phyloP scores from a whole-genome alignment of 371 early-diverging fungal species.

The Lichtheimia ornata region DNA sequence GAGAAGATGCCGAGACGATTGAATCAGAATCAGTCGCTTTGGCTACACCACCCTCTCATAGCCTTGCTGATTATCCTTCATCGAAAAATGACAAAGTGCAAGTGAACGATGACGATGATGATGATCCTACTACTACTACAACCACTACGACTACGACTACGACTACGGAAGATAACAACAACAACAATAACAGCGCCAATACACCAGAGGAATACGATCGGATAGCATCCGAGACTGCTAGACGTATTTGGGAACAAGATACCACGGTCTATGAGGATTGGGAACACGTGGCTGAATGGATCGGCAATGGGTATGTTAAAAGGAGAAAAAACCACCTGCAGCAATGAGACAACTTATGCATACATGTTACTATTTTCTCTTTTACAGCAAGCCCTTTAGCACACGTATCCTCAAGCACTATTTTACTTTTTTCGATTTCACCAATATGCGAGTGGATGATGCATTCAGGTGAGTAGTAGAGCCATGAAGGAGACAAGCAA shows the following conservation, averaged over 20 bases:
- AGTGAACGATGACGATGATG: conserved; percentile 7
- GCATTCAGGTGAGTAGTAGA: conserved; percentile 61
- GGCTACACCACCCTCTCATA: conserved; percentile 11
- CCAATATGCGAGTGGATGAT: conserved; percentile 69
- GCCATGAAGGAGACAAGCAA: background rate
- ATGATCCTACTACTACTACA: conserved; percentile 3
- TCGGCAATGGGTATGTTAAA: conserved; percentile 37
- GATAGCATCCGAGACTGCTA: conserved; percentile 21
- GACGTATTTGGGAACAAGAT: conserved; percentile 46
- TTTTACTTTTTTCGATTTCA: conserved; percentile 78
- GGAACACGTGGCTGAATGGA: conserved; percentile 43
- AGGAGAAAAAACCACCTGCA: conserved; percentile 5
- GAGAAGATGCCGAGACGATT: background rate
- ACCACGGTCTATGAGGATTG: conserved; percentile 32
- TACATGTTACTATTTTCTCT: background rate
- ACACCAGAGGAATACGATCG: conserved; percentile 3
- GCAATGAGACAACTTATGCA: background rate
- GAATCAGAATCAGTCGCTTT: conserved; percentile 16
- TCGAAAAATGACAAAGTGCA: background rate
- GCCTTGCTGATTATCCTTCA: conserved; percentile 3
- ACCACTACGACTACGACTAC: too few species aligned
- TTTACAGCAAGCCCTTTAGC: conserved; percentile 47
- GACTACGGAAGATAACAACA: background rate
- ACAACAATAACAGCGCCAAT: background rate
- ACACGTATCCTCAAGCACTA: conserved; percentile 62